Base-by-base conservation (phyloP, 2,329 filamentous ascomycete species). In the Zalaria sp. region DNA sequence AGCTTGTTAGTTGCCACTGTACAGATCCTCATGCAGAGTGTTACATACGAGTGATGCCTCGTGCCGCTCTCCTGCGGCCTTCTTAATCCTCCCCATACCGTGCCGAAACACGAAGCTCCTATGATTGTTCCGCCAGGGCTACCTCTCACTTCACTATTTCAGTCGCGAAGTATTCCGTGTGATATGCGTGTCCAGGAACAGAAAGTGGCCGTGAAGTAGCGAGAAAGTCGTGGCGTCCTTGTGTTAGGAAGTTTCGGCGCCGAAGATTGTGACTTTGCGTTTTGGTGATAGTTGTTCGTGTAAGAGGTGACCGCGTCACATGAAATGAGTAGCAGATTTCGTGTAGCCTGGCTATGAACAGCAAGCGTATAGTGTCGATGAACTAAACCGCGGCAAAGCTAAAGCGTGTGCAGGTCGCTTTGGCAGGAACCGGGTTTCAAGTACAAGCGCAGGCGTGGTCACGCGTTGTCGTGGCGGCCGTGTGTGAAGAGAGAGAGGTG, bases 81-180 rank as follows among this genome's bases (percentile, higher is more conserved):
- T 73, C 60, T 69, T 71, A 56, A 73, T 73, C 65, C 67, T 70
- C 60, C 60, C 62, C 68, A 71, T 71, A 41, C 40, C 46, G 46
- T 45, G 46, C 45, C 42, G 41, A 43, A 37, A 46, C 46, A 44
- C 46, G 42, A 48, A 42, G 26, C 7, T 18, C 31, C 29, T 32
- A 34, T 27, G 31, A 29, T 27, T 10, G 10, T 38, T 38, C 40
- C 35, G 11, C 42, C 42, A 25, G 42, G 38, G 5, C 32, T 11
- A 10, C 34, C 11, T 36, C 11, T 36, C n/a, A 25, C 34, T 36
- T 36, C 11, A 6, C 34, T 36, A 8, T n/a, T 34, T 34, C 8
- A n/a, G 34, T 7, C 11, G 6, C 18, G 18, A 18, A 18, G 18
- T 18, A 18, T 18, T 18, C 18, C 18, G 18, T 18, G 18, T 18